These are phyloP conservation scores for Mucor saturninus DNA, from an alignment of 371 early-diverging fungal species.

Conservation along the genomic window DNA sequence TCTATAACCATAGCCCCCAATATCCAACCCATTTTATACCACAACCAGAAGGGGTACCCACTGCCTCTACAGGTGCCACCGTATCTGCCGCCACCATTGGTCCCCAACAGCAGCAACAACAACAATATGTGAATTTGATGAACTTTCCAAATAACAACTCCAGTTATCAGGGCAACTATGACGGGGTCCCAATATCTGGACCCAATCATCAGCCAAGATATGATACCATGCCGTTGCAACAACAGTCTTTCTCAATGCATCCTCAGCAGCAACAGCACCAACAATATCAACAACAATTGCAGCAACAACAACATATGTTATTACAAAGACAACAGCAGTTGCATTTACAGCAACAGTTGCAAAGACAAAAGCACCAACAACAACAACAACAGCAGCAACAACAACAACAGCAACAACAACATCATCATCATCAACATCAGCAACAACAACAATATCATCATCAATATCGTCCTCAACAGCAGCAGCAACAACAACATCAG, in stretches of 20 bases:
- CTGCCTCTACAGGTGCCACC: background rate
- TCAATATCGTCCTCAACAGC: slow-evolving; percentile 10
- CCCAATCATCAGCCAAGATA: slow-evolving; percentile 28
- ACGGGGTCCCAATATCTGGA: slow-evolving; percentile 30
- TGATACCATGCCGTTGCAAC: slow-evolving; percentile 16
- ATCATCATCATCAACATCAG: slow-evolving; percentile 21
- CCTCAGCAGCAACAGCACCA: slow-evolving; percentile 20
- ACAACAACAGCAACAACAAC: slow-evolving; percentile 19
- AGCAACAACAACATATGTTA: slow-evolving; percentile 19
- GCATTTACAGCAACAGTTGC: slow-evolving; percentile 15
- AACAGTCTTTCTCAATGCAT: slow-evolving; percentile 2
- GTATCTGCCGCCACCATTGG: slow-evolving; percentile 1
- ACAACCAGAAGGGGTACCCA: slow-evolving; percentile 1
- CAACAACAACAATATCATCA: slow-evolving; percentile 12
- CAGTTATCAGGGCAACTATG: slow-evolving; percentile 26
- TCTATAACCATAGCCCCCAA: slow-evolving; percentile 25
- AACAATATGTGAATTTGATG: slow-evolving; percentile 19
- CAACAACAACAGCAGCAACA: slow-evolving; percentile 9
- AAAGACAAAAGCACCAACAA: slow-evolving; percentile 10
- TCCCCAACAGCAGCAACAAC: background rate
- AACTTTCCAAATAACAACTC: slow-evolving; percentile 1
- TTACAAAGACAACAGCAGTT: slow-evolving; percentile 23
- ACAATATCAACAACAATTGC: slow-evolving; percentile 19
- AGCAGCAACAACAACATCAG: slow-evolving; percentile 12
- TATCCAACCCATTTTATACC: slow-evolving; percentile 28